Conservation (phyloP, 225 moss, liverwort and hornwort species). For the Polytrichum formosum region DNA sequence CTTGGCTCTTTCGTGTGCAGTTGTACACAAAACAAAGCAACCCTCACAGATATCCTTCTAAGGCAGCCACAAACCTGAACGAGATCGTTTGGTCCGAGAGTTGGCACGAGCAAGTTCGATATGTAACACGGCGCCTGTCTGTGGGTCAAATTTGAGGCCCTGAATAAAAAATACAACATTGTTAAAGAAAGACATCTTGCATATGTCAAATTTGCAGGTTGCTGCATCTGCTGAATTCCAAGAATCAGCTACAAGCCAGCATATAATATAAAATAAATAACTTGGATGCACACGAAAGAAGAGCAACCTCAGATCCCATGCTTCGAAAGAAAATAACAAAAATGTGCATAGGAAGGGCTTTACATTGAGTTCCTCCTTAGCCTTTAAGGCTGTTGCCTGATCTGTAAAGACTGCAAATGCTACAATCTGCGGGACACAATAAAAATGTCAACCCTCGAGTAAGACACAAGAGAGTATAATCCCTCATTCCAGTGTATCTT, state of each 20-base stretch:
- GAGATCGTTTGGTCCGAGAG: slow-evolving; percentile 76
- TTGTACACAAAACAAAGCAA: too few relatives aligned
- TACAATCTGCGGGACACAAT: slow-evolving; percentile 56
- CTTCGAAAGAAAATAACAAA: not conserved
- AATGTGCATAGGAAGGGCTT: not conserved
- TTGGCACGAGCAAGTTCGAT: slow-evolving; percentile 89
- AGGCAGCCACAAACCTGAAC: slow-evolving; percentile 50
- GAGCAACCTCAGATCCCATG: not conserved
- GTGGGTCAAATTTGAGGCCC: slow-evolving; percentile 86
- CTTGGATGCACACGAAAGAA: not conserved
- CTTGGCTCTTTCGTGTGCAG: too few relatives aligned
- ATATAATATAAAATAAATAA: too few relatives aligned
- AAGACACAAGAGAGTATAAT: not conserved
- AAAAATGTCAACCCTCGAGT: not conserved
- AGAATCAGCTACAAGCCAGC: too few relatives aligned
- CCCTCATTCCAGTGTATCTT: not conserved
- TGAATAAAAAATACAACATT: slow-evolving; percentile 11
- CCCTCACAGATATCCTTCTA: too few relatives aligned
- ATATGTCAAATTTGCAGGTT: not conserved
- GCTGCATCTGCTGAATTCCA: not conserved
- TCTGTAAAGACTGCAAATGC: slow-evolving; percentile 85
- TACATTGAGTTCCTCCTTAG: slow-evolving; percentile 86
- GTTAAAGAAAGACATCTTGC: not conserved
- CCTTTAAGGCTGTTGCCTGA: slow-evolving; percentile 74
- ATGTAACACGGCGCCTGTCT: slow-evolving; percentile 78